Conservation (phyloP, 805 yeast genomes). For the Sungouiella thailandica region DNA sequence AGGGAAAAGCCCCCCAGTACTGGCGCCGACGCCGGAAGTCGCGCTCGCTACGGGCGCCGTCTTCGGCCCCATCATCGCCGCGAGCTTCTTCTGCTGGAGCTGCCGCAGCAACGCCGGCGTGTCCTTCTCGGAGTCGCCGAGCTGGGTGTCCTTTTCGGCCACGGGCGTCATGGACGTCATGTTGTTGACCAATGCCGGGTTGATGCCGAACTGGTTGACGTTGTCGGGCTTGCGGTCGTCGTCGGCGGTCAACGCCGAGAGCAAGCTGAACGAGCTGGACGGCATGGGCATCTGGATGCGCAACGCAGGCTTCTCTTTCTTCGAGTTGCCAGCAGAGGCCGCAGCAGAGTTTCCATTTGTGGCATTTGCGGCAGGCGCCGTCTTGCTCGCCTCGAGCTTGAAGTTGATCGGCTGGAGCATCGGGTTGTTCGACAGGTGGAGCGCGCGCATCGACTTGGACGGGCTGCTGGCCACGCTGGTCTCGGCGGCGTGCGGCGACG, state of each 20-base stretch:
- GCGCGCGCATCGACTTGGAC: conserved; percentile 46
- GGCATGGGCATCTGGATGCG: conserved; percentile 78
- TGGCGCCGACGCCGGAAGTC: neutral
- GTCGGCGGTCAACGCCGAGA: conserved; percentile 36
- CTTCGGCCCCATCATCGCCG: conserved; percentile 2
- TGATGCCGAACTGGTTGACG: conserved; percentile 65
- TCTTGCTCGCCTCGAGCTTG: conserved; percentile 18
- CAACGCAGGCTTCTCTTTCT: conserved; percentile 49
- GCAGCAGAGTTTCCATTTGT: neutral
- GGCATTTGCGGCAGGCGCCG: neutral
- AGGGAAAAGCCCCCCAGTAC: neutral
- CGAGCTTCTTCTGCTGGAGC: conserved; percentile 1
- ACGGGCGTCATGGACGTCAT: conserved; percentile 78
- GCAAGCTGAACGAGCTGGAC: conserved; percentile 29
- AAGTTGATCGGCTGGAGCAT: conserved; percentile 53
- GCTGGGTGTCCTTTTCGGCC: conserved; percentile 46
- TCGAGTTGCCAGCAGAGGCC: conserved; percentile 5
- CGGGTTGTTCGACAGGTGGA: conserved; percentile 41
- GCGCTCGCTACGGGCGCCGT: conserved; percentile 1
- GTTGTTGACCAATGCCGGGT: conserved; percentile 44
- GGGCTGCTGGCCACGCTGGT: conserved; percentile 28
- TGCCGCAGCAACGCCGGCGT: conserved; percentile 1
- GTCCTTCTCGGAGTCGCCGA: conserved; percentile 8
- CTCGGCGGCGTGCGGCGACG: conserved; percentile 31
- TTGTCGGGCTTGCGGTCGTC: conserved; percentile 29